phyloP scores from a whole-genome alignment of 495 filamentous ascomycete species.

The Daldinia caldariorum region DNA sequence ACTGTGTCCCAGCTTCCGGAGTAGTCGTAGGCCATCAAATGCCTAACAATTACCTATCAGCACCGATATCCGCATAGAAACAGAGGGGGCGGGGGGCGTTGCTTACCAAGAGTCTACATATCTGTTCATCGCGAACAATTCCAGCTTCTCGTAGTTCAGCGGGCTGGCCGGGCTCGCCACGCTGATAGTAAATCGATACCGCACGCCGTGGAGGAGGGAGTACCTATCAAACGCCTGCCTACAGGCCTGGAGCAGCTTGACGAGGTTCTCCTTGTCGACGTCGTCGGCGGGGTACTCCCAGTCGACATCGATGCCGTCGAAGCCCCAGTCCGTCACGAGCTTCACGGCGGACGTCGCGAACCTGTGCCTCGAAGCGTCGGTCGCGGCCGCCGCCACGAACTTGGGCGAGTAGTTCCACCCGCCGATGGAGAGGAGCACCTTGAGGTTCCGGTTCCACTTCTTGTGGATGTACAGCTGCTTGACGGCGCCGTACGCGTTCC shows the following conservation, averaged over 20 bases:
- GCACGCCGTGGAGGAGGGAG: conserved; percentile 57
- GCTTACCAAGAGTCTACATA: conserved; percentile 86
- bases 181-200: conserved; percentile 75
- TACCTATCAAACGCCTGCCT: conserved; percentile 73
- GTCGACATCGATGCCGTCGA: conserved; percentile 70
- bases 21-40: conserved; percentile 85
- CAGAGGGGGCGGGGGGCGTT: too few species aligned
- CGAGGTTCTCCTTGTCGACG: conserved; percentile 71
- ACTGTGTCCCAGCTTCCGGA: conserved; percentile 74
- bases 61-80: not conserved
- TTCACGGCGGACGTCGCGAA: conserved; percentile 74
- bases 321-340: conserved; percentile 70
- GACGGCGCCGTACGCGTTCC: conserved; percentile 79
- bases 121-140: conserved; percentile 73
- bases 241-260: conserved; percentile 73
- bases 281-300: conserved; percentile 69
- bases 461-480: conserved; percentile 90
- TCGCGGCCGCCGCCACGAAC: conserved; percentile 73
- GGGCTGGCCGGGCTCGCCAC: conserved; percentile 72
- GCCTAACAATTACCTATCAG: conserved; percentile 61
- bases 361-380: conserved; percentile 60
- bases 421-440: conserved; percentile 85
- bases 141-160: conserved; percentile 73
- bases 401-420: conserved; percentile 91
- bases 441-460: conserved; percentile 81